Percentiles rank a stretch among this genome's conserved stretches.
Conservation (phyloP, 768 basidiomycete species). For the Lyophyllum shimeji region DNA sequence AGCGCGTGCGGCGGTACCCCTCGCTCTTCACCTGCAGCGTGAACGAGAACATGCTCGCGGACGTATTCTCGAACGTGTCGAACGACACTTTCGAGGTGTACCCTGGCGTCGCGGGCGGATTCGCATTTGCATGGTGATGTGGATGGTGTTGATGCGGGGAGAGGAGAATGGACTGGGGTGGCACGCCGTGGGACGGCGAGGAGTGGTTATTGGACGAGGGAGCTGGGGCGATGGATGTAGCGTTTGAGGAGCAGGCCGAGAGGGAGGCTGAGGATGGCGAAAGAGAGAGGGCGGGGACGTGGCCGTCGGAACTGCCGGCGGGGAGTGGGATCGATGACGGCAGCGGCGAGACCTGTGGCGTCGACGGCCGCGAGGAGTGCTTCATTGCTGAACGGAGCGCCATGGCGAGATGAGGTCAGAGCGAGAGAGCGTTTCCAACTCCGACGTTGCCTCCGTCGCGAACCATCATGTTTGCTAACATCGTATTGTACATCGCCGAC, state of each 20-base stretch:
- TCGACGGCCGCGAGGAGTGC: slow-evolving; percentile 31
- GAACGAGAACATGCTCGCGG: slow-evolving; percentile 83
- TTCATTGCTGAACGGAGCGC: slow-evolving; percentile 58
- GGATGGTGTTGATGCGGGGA: slow-evolving; percentile 15
- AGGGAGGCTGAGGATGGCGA: slow-evolving; percentile 4
- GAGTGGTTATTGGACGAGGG: background rate
- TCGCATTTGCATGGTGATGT: slow-evolving; percentile 10
- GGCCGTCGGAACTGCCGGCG: slow-evolving; percentile 21
- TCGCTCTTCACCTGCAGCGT: slow-evolving; percentile 84
- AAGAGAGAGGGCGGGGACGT: slow-evolving; percentile 13
- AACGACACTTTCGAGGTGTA: slow-evolving; percentile 79
- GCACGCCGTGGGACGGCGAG: background rate
- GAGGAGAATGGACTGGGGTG: slow-evolving; percentile 7
- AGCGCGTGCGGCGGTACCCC: slow-evolving; percentile 70
- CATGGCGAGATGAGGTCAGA: slow-evolving; percentile 14
- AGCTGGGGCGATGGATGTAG: background rate
- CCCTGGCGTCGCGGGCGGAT: slow-evolving; percentile 23
- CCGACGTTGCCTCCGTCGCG: slow-evolving; percentile 13
- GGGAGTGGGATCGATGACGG: slow-evolving; percentile 17
- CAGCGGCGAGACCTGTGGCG: slow-evolving; percentile 22
- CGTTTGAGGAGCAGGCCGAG: background rate
- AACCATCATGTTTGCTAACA: too few relatives aligned
- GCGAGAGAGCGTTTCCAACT: slow-evolving; percentile 15
- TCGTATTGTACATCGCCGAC: too few relatives aligned
- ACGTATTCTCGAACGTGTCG: slow-evolving; percentile 84